These are phyloP conservation scores for Phoenix roebelenii DNA, from an alignment of 176 grass and related monocot species.

Conservation along the genomic window DNA sequence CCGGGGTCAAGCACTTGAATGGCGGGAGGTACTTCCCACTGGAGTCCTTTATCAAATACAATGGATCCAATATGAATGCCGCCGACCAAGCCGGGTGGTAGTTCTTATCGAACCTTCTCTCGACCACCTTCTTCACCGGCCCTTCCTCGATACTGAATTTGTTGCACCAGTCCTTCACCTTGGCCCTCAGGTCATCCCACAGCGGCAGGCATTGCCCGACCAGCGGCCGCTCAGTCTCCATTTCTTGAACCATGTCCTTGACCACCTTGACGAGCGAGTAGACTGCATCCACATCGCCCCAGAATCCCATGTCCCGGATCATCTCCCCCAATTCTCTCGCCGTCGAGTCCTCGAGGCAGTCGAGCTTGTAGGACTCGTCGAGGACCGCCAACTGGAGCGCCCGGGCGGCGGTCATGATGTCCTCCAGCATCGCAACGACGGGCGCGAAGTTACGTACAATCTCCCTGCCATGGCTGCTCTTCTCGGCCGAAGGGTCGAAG, in stretches of 20 bases:
- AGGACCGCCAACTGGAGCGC: slow-evolving; percentile 46
- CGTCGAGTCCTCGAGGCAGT: slow-evolving; percentile 46
- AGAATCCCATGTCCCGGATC: slow-evolving; percentile 54
- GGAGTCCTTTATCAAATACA: not conserved
- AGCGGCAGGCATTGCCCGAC: slow-evolving; percentile 71
- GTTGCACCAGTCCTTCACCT: slow-evolving; percentile 56
- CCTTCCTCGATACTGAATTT: slow-evolving; percentile 55
- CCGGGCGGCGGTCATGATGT: slow-evolving; percentile 45
- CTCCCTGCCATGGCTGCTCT: not conserved
- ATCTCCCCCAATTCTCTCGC: slow-evolving; percentile 47
- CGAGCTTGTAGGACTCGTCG: slow-evolving; percentile 56
- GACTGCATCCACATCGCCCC: slow-evolving; percentile 53
- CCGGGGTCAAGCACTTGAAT: not conserved
- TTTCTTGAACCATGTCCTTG: slow-evolving; percentile 49
- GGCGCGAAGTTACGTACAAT: slow-evolving; percentile 1
- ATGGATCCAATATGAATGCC: slow-evolving; percentile 53
- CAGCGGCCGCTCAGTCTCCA: slow-evolving; percentile 61
- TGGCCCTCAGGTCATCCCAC: slow-evolving; percentile 64
- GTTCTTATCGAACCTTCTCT: slow-evolving; percentile 69
- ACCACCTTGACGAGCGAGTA: slow-evolving; percentile 45
- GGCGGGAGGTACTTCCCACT: slow-evolving; percentile 3
- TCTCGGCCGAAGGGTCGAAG: not conserved
- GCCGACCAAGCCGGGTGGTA: slow-evolving; percentile 94
- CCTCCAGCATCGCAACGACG: slow-evolving; percentile 47
- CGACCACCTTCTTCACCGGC: slow-evolving; percentile 44